phyloP scores from a whole-genome alignment of 176 grass and related monocot species.

The Cenchrus fungigraminus region DNA sequence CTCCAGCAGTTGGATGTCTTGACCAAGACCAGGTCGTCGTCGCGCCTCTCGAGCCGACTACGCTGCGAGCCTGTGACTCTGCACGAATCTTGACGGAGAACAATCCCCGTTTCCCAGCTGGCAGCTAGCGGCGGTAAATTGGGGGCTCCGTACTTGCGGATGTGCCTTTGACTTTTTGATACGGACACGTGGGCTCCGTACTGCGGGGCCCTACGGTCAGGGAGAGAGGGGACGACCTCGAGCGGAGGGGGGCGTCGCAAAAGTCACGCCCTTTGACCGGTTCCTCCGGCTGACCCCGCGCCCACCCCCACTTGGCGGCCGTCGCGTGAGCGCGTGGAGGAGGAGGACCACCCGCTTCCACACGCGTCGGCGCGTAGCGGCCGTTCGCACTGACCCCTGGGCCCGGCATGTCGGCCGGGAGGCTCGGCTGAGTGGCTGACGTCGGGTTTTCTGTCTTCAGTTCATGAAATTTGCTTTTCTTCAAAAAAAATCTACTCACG shows the following conservation, averaged over 20 bases:
- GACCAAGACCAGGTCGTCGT: neutral
- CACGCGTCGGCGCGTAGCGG: conserved; percentile 11
- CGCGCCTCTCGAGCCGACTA: neutral
- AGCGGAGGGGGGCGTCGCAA: neutral
- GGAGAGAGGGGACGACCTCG: neutral
- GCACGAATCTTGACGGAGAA: neutral
- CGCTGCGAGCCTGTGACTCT: too few relatives aligned
- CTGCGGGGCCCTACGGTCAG: neutral
- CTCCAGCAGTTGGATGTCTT: neutral
- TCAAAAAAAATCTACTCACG: too few relatives aligned
- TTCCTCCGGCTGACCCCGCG: neutral
- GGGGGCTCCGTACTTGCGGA: neutral
- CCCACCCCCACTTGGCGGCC: conserved; percentile 28
- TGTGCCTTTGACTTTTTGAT: neutral
- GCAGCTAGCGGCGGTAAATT: neutral
- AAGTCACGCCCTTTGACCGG: conserved; percentile 37
- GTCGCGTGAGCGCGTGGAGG: neutral
- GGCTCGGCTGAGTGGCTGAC: neutral
- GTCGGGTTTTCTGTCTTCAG: neutral
- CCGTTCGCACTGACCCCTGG: neutral
- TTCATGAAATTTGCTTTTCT: too few relatives aligned
- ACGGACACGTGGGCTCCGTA: conserved; percentile 7
- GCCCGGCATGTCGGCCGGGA: neutral
- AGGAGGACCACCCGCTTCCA: conserved; percentile 2
- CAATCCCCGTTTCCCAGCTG: too few relatives aligned